Base-by-base conservation (phyloP, 352 stramenopile species). In the Aphanomyces euteiches region DNA sequence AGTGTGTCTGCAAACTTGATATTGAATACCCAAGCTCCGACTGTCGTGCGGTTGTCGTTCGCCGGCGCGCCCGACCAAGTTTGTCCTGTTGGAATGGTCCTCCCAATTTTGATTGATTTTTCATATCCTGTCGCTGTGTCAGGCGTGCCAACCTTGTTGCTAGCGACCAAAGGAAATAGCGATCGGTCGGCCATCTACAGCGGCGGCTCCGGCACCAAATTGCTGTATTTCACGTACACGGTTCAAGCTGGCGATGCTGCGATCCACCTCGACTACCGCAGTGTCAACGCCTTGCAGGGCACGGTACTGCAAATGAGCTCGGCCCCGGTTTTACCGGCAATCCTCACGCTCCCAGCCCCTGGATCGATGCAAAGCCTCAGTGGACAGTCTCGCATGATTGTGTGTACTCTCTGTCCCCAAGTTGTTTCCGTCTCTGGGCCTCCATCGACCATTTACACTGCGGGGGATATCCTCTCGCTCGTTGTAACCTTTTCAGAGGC, bases 191-290 rank as follows among this genome's bases (percentile, higher is more conserved):
- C 87, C 0, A 36, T 38, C 1, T 91, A 89, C 45, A 45, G 74
- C 21, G 81, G 85, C 5, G 85, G 85, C 3, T 85, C 78, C 1
- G 77, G 73, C 0, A 85, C 84, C 0, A 68, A 69, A 5, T 47
- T 68, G 7, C 69, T 93, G 0, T 69, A 80, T 7, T 95, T 95
- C 60, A 60, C 71, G 19, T 93, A 91, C 66, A 74, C 47, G 1
- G 74, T 95, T 1, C 59, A 72, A 12, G 5, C 36, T 2, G 82
- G 79, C 1, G 87, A 95, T 64, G 79, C 76, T 4, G 65, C 81
- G 0, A 69, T 78, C 0, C 70, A 56, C 3, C 76, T 95, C 2
- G 85, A 86, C 34, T 92, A 91, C 47, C 45, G 61, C n/a, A 75
- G 72, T 21, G 58, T 66, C 10, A 65, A 67, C 17, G 84, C 80